Percentiles rank a stretch among this genome's conserved stretches.
Conservation (phyloP, 75 land plant genomes). For the Adiantum capillusveneris region DNA sequence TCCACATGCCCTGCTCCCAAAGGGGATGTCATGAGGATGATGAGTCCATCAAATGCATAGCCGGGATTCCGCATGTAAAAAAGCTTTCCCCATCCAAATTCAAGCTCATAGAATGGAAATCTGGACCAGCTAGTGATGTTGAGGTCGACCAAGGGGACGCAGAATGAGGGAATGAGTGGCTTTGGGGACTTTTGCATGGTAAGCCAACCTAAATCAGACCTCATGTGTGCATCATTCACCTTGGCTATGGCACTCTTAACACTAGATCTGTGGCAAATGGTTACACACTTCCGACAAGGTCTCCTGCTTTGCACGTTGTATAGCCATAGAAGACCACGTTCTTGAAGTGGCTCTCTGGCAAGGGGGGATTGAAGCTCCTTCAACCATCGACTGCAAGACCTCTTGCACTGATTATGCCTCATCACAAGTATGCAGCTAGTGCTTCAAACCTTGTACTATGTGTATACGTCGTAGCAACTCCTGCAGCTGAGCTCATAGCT, state of each 20-base stretch:
- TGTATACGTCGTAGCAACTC: too few species aligned
- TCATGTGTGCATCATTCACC: constrained; percentile 18
- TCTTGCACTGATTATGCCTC: constrained; percentile 7
- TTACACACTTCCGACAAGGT: constrained; percentile 6
- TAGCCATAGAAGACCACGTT: constrained; percentile 22
- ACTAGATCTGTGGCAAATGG: constrained; percentile 6
- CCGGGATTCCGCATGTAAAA: constrained; percentile 5
- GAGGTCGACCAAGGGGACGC: constrained; percentile 1
- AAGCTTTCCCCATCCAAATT: constrained; percentile 30
- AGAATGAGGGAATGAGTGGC: constrained; percentile 1
- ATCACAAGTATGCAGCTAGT: too few species aligned
- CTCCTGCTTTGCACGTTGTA: constrained; percentile 6
- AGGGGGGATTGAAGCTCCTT: constrained; percentile 13
- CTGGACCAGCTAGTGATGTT: constrained; percentile 26
- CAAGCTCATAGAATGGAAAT: constrained; percentile 16
- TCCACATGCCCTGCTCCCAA: constrained; percentile 1
- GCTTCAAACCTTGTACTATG: too few species aligned
- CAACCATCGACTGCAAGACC: constrained; percentile 26
- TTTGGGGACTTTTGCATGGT: constrained; percentile 5
- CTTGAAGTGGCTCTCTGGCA: constrained; percentile 17
- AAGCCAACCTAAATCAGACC: constrained; percentile 19
- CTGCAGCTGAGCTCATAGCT: too few species aligned
- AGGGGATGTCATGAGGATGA: constrained; percentile 14
- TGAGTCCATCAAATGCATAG: constrained; percentile 10
- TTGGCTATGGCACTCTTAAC: constrained; percentile 2